Conservation (phyloP, 129 eudicot genomes). For the Flaveria trinervia region DNA sequence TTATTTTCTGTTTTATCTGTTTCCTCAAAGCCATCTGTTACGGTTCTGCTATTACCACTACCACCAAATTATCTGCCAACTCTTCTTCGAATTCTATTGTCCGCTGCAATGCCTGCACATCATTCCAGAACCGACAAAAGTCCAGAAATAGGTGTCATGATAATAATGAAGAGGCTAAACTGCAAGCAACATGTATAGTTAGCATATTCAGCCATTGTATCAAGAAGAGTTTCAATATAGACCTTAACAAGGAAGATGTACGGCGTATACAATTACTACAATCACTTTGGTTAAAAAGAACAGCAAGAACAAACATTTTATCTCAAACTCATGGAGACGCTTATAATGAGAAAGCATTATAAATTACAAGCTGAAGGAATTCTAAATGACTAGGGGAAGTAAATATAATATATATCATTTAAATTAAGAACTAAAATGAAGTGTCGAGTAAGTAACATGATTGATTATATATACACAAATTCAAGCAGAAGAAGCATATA, state of each 20-base stretch:
- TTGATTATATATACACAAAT: not conserved
- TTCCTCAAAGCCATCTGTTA: slow-evolving; percentile 62
- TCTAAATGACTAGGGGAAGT: not conserved
- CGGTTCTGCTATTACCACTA: slow-evolving; percentile 61
- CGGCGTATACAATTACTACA: slow-evolving; percentile 1
- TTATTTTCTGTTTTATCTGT: slow-evolving; percentile 47
- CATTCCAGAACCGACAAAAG: slow-evolving; percentile 11
- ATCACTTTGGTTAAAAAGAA: not conserved
- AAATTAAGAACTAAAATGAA: not conserved
- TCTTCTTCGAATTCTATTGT: slow-evolving; percentile 97
- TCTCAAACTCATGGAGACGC: not conserved
- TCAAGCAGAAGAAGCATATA: slow-evolving; percentile 19
- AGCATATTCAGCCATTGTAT: slow-evolving; percentile 17
- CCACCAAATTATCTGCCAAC: slow-evolving; percentile 92
- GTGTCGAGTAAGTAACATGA: not conserved
- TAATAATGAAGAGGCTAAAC: not conserved
- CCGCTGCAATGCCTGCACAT: slow-evolving; percentile 78
- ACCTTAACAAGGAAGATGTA: slow-evolving; percentile 18
- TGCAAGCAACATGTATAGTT: slow-evolving; percentile 14
- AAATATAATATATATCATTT: not conserved
- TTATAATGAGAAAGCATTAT: slow-evolving; percentile 2
- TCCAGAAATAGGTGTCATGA: slow-evolving; percentile 15
- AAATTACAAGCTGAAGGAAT: slow-evolving; percentile 15
- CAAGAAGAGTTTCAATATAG: not conserved
- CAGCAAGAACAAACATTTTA: slow-evolving; percentile 2